Evolutionary conservation across 257 asterid genomes (phyloP).

Genomic region (Solanum paucissectum): DNA sequence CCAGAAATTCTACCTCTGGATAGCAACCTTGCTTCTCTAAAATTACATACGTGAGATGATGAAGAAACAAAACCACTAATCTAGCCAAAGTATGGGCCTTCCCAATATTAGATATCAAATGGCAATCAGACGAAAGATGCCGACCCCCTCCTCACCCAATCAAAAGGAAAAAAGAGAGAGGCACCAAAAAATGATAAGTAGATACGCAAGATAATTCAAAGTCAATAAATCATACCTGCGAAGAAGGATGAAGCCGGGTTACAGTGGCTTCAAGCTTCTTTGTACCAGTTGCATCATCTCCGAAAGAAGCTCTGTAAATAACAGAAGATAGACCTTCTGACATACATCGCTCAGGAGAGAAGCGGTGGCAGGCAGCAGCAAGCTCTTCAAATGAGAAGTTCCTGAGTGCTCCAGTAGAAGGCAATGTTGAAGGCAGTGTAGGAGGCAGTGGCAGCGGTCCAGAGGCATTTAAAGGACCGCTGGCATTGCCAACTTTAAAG

Average conservation of each 20-base stretch:
- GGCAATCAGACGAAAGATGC: neutral
- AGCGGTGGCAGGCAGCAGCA: constrained; percentile 84
- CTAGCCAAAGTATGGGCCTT: neutral
- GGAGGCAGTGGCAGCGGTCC: constrained; percentile 92
- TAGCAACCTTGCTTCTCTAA: neutral
- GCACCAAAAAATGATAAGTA: neutral
- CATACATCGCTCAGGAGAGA: constrained; percentile 79
- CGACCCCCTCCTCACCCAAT: neutral
- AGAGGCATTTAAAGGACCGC: constrained; percentile 64
- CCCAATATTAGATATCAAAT: neutral
- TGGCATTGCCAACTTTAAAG: constrained; percentile 46
- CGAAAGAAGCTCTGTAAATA: constrained; percentile 74
- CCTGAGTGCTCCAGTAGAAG: constrained; percentile 36
- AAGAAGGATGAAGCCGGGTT: constrained; percentile 67
- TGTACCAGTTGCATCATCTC: constrained; percentile 40
- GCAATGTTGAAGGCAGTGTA: constrained; percentile 31
- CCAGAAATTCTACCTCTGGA: neutral
- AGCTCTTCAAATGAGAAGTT: constrained; percentile 64
- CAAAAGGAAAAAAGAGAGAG: neutral
- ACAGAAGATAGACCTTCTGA: constrained; percentile 93
- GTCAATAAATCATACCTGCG: constrained; percentile 32
- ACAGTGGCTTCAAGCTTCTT: constrained; percentile 78
- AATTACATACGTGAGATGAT: neutral
- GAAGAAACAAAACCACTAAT: neutral
- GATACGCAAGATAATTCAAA: neutral